phyloP scores from a whole-genome alignment of 1,284 basidiomycete species.

The Tremellales sp. region DNA sequence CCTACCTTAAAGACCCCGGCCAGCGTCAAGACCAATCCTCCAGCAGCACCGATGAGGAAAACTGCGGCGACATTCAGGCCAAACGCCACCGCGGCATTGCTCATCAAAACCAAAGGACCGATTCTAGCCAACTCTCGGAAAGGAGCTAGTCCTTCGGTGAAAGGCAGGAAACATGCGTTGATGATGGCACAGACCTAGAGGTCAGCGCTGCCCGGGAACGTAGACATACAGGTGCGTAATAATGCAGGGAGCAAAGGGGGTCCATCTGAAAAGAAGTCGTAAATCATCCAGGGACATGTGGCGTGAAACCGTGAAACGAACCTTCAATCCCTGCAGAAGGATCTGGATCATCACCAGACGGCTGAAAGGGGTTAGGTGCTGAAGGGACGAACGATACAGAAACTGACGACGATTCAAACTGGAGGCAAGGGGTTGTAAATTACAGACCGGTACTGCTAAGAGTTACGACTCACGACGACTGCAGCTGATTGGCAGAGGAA shows the following conservation, averaged over 20 bases:
- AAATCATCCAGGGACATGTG: background rate
- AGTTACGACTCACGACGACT: constrained; percentile 52
- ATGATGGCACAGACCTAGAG: constrained; percentile 69
- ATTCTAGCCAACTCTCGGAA: constrained; percentile 68
- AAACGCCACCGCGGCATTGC: constrained; percentile 86
- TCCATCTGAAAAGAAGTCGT: constrained; percentile 66
- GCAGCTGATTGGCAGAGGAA: constrained; percentile 79
- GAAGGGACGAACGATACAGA: background rate
- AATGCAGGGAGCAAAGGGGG: constrained; percentile 89
- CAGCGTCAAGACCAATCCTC: constrained; percentile 83
- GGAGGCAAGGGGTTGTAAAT: constrained; percentile 1
- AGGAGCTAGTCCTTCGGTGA: constrained; percentile 86
- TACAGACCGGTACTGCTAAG: background rate
- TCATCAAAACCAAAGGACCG: constrained; percentile 70
- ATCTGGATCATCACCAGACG: constrained; percentile 90
- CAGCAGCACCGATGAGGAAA: constrained; percentile 84
- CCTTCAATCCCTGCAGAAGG: constrained; percentile 45
- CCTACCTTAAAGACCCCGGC: constrained; percentile 87
- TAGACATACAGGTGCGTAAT: constrained; percentile 67
- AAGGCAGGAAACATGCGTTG: constrained; percentile 77
- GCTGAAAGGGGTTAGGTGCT: constrained; percentile 9
- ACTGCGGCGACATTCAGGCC: constrained; percentile 85
- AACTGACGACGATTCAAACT: constrained; percentile 45
- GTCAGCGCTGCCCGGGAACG: background rate
- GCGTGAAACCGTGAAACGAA: constrained; percentile 7